Percentiles rank a stretch among this genome's conserved stretches.
Conservation (phyloP, 257 asterid species). For the Capsicum rhomboideum region DNA sequence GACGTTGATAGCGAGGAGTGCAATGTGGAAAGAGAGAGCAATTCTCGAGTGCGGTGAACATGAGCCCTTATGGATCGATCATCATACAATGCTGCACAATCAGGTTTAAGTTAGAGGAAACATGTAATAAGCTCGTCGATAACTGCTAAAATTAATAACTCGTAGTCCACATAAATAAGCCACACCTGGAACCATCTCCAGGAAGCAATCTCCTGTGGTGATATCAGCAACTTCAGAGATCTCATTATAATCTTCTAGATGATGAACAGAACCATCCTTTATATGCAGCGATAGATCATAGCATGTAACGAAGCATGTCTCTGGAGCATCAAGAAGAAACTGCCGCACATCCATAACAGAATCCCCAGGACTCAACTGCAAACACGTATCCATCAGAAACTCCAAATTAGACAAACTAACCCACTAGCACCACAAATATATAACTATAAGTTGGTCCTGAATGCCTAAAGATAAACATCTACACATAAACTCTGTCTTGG, state of each 20-base stretch:
- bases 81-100: constrained; percentile 78
- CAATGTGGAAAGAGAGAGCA: constrained; percentile 70
- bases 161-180: constrained; percentile 2
- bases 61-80: constrained; percentile 96
- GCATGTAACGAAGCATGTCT: constrained; percentile 88
- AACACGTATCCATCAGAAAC: constrained; percentile 14
- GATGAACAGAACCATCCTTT: constrained; percentile 70
- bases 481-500: no score
- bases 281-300: constrained; percentile 75
- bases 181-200: constrained; percentile 94
- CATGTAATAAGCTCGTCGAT: not conserved
- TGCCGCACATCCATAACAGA: constrained; percentile 96
- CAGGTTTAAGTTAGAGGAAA: constrained; percentile 15
- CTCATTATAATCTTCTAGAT: constrained; percentile 87
- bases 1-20: constrained; percentile 82
- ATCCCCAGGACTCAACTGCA: constrained; percentile 98
- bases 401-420: not conserved
- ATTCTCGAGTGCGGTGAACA: constrained; percentile 79
- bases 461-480: not conserved
- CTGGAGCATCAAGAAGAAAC: constrained; percentile 96
- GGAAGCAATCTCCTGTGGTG: constrained; percentile 64
- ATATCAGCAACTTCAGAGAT: constrained; percentile 93
- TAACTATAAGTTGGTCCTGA: not conserved
- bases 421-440: not conserved
- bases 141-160: not conserved